phyloP scores from a whole-genome alignment of 2,329 filamentous ascomycete genomes.

The Penicillium occitanis region DNA sequence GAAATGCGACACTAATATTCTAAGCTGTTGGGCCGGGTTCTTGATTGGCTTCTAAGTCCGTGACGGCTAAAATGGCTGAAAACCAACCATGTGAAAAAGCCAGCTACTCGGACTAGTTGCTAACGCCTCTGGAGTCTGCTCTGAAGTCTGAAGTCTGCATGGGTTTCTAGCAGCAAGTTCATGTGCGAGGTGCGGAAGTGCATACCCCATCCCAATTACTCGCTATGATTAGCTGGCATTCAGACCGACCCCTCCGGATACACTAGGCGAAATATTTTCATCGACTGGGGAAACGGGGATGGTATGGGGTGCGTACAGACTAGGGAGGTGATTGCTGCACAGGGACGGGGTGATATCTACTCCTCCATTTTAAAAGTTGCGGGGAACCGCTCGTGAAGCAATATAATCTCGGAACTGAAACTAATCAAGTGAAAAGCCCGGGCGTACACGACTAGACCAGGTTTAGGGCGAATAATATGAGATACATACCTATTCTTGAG shows the following conservation, averaged over 20 bases:
- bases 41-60: constrained; percentile 7
- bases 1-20: neutral
- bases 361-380: neutral
- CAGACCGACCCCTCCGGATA: neutral
- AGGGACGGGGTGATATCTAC: neutral
- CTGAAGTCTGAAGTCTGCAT: neutral
- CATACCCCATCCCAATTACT: neutral
- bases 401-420: neutral
- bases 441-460: neutral
- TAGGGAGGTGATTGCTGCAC: neutral
- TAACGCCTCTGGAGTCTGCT: neutral
- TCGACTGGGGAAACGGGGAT: neutral
- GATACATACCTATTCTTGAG: neutral
- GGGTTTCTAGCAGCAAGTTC: neutral
- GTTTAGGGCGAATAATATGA: neutral
- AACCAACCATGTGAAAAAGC: constrained; percentile 5
- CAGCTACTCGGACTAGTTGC: neutral
- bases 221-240: neutral
- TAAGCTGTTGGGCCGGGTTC: neutral
- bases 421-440: neutral
- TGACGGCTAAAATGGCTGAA: constrained; percentile 1
- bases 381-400: neutral
- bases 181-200: neutral
- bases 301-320: neutral
- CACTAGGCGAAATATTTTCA: neutral